A percentile compares a stretch with the other conserved stretches of the same genome.
Conservation (phyloP, 768 basidiomycete species). For the Mycena rebaudengoi region DNA sequence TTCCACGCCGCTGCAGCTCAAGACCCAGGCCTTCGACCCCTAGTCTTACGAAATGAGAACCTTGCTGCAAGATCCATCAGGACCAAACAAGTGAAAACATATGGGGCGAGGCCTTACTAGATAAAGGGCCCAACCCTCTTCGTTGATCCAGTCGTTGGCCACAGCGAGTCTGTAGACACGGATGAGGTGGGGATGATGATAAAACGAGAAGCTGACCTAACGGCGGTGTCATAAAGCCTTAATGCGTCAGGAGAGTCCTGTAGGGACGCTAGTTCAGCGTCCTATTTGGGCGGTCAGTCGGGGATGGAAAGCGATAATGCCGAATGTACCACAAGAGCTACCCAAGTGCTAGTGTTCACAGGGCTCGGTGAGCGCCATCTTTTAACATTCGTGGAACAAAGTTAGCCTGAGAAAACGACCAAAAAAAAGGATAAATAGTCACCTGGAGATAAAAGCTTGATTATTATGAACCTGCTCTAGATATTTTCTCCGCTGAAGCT, state of each 20-base stretch:
- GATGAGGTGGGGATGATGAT: neutral
- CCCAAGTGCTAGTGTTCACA: conserved; percentile 74
- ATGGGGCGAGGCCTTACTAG: conserved; percentile 62
- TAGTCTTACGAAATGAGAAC: conserved; percentile 70
- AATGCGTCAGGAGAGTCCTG: conserved; percentile 64
- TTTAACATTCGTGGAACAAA: too few relatives aligned
- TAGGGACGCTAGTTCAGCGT: conserved; percentile 75
- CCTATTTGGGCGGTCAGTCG: conserved; percentile 45
- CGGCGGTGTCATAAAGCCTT: conserved; percentile 73
- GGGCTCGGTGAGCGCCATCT: conserved; percentile 79
- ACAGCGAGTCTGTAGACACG: conserved; percentile 58
- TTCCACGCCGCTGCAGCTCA: conserved; percentile 73
- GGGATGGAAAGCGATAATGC: conserved; percentile 24
- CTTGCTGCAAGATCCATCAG: conserved; percentile 56
- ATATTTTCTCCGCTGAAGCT: conserved; percentile 50
- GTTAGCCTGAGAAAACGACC: neutral
- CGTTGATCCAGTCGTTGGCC: conserved; percentile 74
- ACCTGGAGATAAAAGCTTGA: conserved; percentile 70
- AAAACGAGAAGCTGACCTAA: conserved; percentile 46
- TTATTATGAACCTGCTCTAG: conserved; percentile 66
- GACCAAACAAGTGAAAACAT: too few relatives aligned
- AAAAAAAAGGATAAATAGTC: conserved; percentile 20
- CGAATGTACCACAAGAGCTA: conserved; percentile 63
- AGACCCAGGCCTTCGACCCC: conserved; percentile 72
- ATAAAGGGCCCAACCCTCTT: conserved; percentile 76